A percentile compares a stretch with the other conserved stretches of the same genome.
These are phyloP conservation scores for Magnusiomyces tetraspermus DNA, from an alignment of 1,139 yeast genomes.

Conservation along the genomic window DNA sequence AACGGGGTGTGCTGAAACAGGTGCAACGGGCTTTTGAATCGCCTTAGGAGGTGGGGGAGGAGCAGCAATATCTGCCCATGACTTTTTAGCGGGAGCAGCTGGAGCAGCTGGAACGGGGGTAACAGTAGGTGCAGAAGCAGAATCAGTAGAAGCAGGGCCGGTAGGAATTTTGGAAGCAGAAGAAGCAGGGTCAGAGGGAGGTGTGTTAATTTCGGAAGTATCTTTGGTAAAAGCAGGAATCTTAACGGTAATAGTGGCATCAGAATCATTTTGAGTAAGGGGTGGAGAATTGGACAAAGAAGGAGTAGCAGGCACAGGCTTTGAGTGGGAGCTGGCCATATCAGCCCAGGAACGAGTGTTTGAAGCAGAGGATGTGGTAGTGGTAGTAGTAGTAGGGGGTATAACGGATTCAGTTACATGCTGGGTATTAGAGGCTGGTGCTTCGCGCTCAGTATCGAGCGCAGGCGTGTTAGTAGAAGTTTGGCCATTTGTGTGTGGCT, in stretches of 20 bases:
- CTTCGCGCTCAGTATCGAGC: conserved; percentile 21
- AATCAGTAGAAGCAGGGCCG: conserved; percentile 10
- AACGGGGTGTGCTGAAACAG: conserved; percentile 17
- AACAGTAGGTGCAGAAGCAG: conserved; percentile 11
- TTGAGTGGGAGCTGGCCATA: conserved; percentile 5
- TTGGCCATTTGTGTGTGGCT: conserved; percentile 3
- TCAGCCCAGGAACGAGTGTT: conserved; percentile 22
- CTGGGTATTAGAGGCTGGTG: conserved; percentile 12
- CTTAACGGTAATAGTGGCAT: conserved; percentile 13
- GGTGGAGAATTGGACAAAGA: conserved; percentile 13
- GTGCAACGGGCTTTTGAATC: conserved; percentile 10
- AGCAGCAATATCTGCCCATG: conserved; percentile 38
- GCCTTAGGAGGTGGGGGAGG: conserved; percentile 28
- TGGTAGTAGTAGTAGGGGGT: conserved; percentile 17
- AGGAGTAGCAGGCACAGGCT: conserved; percentile 5
- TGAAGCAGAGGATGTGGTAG: conserved; percentile 19
- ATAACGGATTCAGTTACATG: conserved; percentile 15
- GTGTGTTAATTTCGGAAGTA: conserved; percentile 2
- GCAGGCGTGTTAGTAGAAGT: conserved; percentile 15
- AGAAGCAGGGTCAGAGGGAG: conserved; percentile 4
- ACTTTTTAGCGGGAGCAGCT: conserved; percentile 20
- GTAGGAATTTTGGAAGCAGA: conserved; percentile 6
- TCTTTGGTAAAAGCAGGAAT: conserved; percentile 12
- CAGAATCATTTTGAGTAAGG: conserved; percentile 7
- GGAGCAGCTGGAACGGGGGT: conserved; percentile 18